Percentiles rank a stretch among this genome's conserved stretches.
These are phyloP conservation scores for Pseudophaeomoniella oleicola DNA, from an alignment of 2,329 filamentous ascomycete genomes.

Conservation along the genomic window DNA sequence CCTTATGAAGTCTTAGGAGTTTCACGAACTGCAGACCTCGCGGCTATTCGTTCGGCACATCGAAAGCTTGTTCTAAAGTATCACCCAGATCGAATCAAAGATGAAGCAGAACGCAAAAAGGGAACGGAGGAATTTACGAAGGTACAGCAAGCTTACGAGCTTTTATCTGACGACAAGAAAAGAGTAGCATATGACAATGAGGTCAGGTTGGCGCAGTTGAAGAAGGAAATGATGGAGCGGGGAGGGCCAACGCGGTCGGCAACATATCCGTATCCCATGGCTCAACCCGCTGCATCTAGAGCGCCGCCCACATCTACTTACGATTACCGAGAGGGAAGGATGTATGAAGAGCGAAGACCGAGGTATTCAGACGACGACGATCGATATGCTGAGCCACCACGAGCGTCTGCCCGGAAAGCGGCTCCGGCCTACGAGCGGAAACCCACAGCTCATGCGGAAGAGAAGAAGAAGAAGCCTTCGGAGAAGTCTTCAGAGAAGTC, in stretches of 20 bases:
- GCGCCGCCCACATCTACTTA: slow-evolving; percentile 3
- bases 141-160: slow-evolving; percentile 85
- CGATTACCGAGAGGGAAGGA: slow-evolving; percentile 25
- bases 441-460: slow-evolving; percentile 20
- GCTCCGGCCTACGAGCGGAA: slow-evolving; percentile 13
- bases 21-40: slow-evolving; percentile 51
- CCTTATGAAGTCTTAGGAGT: slow-evolving; percentile 70
- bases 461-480: slow-evolving; percentile 19
- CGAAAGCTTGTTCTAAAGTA: slow-evolving; percentile 77
- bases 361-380: slow-evolving; percentile 24
- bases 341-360: slow-evolving; percentile 29
- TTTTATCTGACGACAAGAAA: slow-evolving; percentile 63
- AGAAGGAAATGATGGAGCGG: slow-evolving; percentile 39
- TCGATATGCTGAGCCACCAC: slow-evolving; percentile 21
- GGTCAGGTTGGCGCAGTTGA: slow-evolving; percentile 50
- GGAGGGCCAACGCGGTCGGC: slow-evolving; percentile 11
- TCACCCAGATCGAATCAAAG: slow-evolving; percentile 82
- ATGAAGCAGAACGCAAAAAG: slow-evolving; percentile 57
- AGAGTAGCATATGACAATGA: slow-evolving; percentile 66
- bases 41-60: slow-evolving; percentile 65
- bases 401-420: slow-evolving; percentile 20
- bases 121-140: slow-evolving; percentile 83
- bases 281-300: slow-evolving; percentile 3
- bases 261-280: neutral
- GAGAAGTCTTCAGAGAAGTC: slow-evolving; percentile 11